Base-by-base conservation (phyloP, 2,329 filamentous ascomycete genomes). In the Penicillium sp. region DNA sequence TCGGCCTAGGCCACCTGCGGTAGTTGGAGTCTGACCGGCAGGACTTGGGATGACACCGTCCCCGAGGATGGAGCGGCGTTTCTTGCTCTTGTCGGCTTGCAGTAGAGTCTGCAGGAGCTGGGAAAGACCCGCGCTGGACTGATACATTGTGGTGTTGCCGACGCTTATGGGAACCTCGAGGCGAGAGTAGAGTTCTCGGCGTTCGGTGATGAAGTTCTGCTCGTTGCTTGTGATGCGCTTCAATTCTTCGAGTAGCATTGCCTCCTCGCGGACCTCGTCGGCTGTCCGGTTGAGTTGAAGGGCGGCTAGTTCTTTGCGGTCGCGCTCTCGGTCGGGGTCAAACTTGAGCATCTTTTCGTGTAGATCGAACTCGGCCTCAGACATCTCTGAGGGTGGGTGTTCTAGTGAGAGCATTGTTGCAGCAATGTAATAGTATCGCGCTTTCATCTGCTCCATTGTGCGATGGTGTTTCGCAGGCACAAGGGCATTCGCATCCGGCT, bases 191-290 rank as follows among this genome's bases (percentile, higher is more conserved):
- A 96, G 84, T 71, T 96, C 92, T 64, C 88, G 86, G 53, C 94
- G 88, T 70, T 97, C 92, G 63, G 90, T 87, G 70, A 95, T 90
- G 69, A 97, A 88, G 55, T 86, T 87, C 64, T 94, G 89, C 61
- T 92, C 90, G 58, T 92, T 87, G 60, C 89, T 87, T 68, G 96
- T 85, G 63, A 99, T 97, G 57, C 94, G 88, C 69, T 95, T 92
- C 53, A 99, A 85, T 71, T 99, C 94, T 56, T 93, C 83, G 18
- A 99, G 82, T 3, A 99, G 78, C 34, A 90, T 88, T 66, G 95
- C 89, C 75, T 99, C 94, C 72, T 99, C 94, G 60, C 90, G 87
- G 26, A 93, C 89, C 74, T 99, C 93, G 61, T 96, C 91, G 60
- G 87, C 87, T 9, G 88, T 89, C 39, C 94, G 85, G 46, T 87